These are phyloP conservation scores for Marvania coccoides DNA, from an alignment of 139 green algal genomes.

Conservation along the genomic window DNA sequence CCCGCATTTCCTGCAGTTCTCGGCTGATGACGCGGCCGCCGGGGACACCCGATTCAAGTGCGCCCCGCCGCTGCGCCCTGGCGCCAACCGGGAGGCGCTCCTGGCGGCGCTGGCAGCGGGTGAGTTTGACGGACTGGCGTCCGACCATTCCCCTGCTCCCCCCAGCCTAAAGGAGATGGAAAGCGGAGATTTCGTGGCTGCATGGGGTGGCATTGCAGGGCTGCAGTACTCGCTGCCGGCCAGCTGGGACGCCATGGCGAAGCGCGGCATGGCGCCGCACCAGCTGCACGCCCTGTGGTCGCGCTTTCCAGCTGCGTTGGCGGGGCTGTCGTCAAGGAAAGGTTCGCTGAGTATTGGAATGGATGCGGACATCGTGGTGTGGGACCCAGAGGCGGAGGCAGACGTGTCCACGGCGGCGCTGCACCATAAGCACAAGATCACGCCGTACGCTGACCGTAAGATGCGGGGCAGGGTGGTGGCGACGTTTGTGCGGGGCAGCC, in stretches of 20 bases:
- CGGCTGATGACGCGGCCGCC: constrained; percentile 54
- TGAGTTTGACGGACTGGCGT: constrained; percentile 61
- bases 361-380: constrained; percentile 89
- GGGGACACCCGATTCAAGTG: constrained; percentile 84
- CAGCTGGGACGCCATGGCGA: constrained; percentile 57
- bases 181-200: constrained; percentile 75
- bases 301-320: constrained; percentile 51
- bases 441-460: constrained; percentile 45
- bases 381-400: constrained; percentile 56
- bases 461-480: constrained; percentile 58
- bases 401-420: constrained; percentile 44
- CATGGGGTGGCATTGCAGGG: constrained; percentile 92
- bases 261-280: not conserved
- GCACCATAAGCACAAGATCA: constrained; percentile 65
- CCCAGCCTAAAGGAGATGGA: constrained; percentile 69
- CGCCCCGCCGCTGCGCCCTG: constrained; percentile 60
- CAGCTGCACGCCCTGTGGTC: constrained; percentile 18
- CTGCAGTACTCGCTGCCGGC: constrained; percentile 82
- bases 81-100: constrained; percentile 56
- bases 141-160: constrained; percentile 86
- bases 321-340: constrained; percentile 50
- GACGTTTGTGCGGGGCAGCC: constrained; percentile 64
- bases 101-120: constrained; percentile 39
- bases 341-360: constrained; percentile 55
- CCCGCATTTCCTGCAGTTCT: constrained; percentile 91